These are phyloP conservation scores for Sonneratia caseolaris DNA, from an alignment of 345 rosid species.

Conservation along the genomic window DNA sequence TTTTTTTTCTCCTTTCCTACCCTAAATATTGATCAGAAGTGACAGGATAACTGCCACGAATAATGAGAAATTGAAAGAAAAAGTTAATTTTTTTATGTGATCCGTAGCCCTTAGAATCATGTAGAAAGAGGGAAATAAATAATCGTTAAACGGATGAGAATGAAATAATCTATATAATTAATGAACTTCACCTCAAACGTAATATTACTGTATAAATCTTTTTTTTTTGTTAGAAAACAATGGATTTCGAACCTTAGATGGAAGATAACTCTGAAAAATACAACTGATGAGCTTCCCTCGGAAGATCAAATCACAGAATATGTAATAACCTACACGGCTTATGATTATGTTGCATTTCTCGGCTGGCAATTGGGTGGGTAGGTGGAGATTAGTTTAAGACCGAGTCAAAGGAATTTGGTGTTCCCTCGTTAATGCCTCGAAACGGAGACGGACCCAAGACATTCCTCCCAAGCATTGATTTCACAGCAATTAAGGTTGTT, in stretches of 20 bases:
- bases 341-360: neutral
- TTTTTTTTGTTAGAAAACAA: too few relatives aligned
- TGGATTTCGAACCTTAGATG: too few relatives aligned
- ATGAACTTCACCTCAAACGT: too few relatives aligned
- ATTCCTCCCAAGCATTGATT: neutral
- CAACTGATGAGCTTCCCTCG: too few relatives aligned
- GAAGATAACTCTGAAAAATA: too few relatives aligned
- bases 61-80: neutral
- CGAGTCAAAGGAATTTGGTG: slow-evolving; percentile 1
- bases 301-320: too few relatives aligned
- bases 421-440: neutral
- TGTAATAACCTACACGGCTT: neutral
- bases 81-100: neutral
- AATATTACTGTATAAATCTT: too few relatives aligned
- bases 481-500: neutral
- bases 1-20: neutral
- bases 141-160: too few relatives aligned
- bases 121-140: too few relatives aligned
- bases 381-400: neutral
- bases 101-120: too few relatives aligned
- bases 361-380: neutral
- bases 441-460: neutral
- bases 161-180: too few relatives aligned
- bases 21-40: neutral
- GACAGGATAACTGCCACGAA: neutral